These are phyloP conservation scores for Solanum hybrid DNA, from an alignment of 305 asterid genomes.

Conservation along the genomic window DNA sequence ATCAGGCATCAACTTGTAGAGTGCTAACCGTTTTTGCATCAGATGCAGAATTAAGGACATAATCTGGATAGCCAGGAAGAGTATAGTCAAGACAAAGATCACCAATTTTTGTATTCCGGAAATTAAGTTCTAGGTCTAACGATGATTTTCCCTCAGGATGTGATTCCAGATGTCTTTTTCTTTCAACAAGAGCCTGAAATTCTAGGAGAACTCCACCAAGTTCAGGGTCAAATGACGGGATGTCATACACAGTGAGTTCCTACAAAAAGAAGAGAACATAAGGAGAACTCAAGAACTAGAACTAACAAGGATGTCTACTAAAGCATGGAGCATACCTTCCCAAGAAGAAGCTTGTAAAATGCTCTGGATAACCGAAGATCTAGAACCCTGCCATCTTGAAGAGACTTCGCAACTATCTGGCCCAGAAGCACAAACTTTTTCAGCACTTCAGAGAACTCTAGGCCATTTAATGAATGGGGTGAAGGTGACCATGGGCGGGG, in stretches of 20 bases:
- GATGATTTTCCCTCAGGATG: constrained; percentile 22
- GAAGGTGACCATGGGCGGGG: constrained; percentile 84
- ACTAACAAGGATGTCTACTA: constrained; percentile 8
- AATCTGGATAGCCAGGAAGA: constrained; percentile 94
- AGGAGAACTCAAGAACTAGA: background rate
- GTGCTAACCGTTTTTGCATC: constrained; percentile 56
- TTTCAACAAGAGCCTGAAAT: constrained; percentile 70
- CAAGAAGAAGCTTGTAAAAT: constrained; percentile 73
- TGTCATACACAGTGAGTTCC: constrained; percentile 76
- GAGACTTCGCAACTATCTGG: constrained; percentile 78
- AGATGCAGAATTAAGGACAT: constrained; percentile 31
- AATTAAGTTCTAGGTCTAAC: constrained; percentile 29
- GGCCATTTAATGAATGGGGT: constrained; percentile 24
- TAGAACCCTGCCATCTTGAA: constrained; percentile 86
- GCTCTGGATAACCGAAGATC: constrained; percentile 91
- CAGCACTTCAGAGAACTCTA: constrained; percentile 43
- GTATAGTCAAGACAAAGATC: constrained; percentile 88
- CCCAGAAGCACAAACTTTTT: constrained; percentile 73
- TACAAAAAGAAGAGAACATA: constrained; percentile 19
- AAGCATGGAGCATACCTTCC: constrained; percentile 41
- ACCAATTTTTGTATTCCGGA: constrained; percentile 56
- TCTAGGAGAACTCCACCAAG: constrained; percentile 68
- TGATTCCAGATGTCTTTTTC: constrained; percentile 45
- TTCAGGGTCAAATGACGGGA: constrained; percentile 80
- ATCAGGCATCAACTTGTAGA: constrained; percentile 12